phyloP scores from a whole-genome alignment of 139 green algal species.

The Chlamydomonas sphaeroides region DNA sequence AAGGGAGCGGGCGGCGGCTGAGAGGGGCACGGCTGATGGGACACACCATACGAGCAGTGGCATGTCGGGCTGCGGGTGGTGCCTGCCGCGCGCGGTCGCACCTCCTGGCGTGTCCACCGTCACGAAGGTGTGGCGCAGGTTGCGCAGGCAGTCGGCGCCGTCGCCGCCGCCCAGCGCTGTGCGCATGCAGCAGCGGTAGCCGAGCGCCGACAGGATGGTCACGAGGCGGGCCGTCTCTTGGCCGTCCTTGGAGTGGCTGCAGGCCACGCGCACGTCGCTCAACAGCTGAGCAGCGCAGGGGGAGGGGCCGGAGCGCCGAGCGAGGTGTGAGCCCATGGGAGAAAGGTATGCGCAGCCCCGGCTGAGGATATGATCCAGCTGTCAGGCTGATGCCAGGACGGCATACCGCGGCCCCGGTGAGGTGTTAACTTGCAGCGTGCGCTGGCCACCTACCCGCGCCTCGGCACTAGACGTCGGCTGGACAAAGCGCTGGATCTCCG shows the following conservation, averaged over 20 bases:
- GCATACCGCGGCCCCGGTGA: too few relatives aligned
- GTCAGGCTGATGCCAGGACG: too few relatives aligned
- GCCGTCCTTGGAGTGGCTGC: conserved; percentile 3
- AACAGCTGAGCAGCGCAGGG: neutral
- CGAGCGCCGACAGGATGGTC: conserved; percentile 23
- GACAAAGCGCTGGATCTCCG: conserved; percentile 31
- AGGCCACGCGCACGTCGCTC: conserved; percentile 3
- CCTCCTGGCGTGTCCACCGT: neutral
- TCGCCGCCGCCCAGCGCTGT: conserved; percentile 50
- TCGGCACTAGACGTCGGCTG: neutral
- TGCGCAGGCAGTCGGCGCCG: conserved; percentile 58
- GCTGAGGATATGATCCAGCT: too few relatives aligned
- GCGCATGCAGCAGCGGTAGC: conserved; percentile 40
- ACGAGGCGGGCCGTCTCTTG: conserved; percentile 34
- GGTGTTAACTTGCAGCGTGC: too few relatives aligned
- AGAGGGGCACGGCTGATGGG: too few relatives aligned
- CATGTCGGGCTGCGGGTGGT: too few relatives aligned
- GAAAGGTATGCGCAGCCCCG: too few relatives aligned
- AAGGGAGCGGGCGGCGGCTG: too few relatives aligned
- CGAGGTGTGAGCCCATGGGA: too few relatives aligned
- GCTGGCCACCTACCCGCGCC: conserved; percentile 17
- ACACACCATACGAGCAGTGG: too few relatives aligned
- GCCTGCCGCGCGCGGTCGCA: too few relatives aligned
- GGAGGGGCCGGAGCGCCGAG: too few relatives aligned
- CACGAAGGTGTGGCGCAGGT: conserved; percentile 59